Evolutionary conservation across 1,139 yeast genomes (phyloP).

Genomic region (Meyerozyma guilliermondii): DNA sequence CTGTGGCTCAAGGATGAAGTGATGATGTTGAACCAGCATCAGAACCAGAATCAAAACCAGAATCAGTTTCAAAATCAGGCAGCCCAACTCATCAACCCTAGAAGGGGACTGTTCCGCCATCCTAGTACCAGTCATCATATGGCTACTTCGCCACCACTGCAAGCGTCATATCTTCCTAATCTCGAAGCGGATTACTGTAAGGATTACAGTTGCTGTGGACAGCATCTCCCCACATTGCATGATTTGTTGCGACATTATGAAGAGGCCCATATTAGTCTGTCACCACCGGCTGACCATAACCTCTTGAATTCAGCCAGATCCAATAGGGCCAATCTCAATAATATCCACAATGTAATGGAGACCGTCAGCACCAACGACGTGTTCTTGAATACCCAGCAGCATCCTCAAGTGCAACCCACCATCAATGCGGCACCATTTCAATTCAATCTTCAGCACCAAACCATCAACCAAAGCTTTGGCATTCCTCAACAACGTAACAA

Average conservation of each 20-base stretch:
- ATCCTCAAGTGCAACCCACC: conserved; percentile 9
- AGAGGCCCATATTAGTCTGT: conserved; percentile 86
- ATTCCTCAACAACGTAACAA: conserved; percentile 8
- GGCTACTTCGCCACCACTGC: conserved; percentile 60
- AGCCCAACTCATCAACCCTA: conserved; percentile 32
- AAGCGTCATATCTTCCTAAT: conserved; percentile 80
- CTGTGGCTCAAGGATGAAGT: conserved; percentile 96
- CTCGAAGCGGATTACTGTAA: conserved; percentile 94
- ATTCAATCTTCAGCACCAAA: conserved; percentile 20
- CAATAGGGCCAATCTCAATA: conserved; percentile 34
- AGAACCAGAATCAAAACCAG: conserved; percentile 7
- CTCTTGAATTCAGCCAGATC: conserved; percentile 31
- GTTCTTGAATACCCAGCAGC: conserved; percentile 46
- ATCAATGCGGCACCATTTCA: conserved; percentile 14
- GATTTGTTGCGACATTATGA: conserved; percentile 93
- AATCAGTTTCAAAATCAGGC: conserved; percentile 11
- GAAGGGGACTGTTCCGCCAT: conserved; percentile 39
- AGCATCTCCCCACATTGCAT: conserved; percentile 84
- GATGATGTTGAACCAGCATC: conserved; percentile 38
- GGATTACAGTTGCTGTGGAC: conserved; percentile 95
- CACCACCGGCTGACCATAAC: conserved; percentile 45
- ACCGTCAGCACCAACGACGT: conserved; percentile 89
- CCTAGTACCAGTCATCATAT: conserved; percentile 18
- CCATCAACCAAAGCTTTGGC: conserved; percentile 12
- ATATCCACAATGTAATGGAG: conserved; percentile 52